Base-by-base conservation (phyloP, 1,284 basidiomycete genomes). In the Ceratobasidium papillatum region DNA sequence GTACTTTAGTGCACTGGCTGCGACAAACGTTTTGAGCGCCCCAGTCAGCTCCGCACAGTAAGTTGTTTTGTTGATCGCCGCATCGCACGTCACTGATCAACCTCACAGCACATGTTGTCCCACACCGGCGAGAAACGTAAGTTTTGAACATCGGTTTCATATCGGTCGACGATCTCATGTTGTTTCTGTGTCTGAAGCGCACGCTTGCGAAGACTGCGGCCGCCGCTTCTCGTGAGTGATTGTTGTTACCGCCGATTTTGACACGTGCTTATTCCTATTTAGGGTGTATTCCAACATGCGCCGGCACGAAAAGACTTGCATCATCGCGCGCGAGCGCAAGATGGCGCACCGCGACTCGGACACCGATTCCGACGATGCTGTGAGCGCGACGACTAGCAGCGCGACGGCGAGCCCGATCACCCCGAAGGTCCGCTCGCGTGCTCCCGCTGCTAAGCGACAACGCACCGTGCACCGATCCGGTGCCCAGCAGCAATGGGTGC, bases 261-360 rank as follows among this genome's bases (percentile, higher is more conserved):
- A 14, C 65, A 68, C 51, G 65, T 68, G 65, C 65, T 68, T 22
- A 68, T 52, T 52, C 49, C 27, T 38, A 9, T 36, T 36, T 22
- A 68, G 65, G 47, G 65, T 68, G 25, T 68, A 68, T 36, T 68
- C 65, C 51, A 68, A 68, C 65, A 68, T 68, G 65, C 65, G 65
- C 65, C 65, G 65, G 14, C 65, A 68, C 36, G 65, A 68, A 56
- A 68, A 68, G 51, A 68, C 65, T 22, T 68, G 65, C 65, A 68
- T 68, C 51, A 68, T 68, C 22, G 65, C 65, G 17, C 65, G 65
- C 51, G 65, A 68, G 65, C 65, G 65, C 34, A 68, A 68, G 51
- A 54, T 68, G 65, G 65, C 51, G 14, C 63, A 65, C 63, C 65
- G 65, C 34, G 65, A 68, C 34, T 68, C 65, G 65, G 65, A 68